A percentile compares a stretch with the other conserved stretches of the same genome.
Evolutionary conservation across 2,329 filamentous ascomycete species (phyloP).

Genomic region (Periconia sp.): DNA sequence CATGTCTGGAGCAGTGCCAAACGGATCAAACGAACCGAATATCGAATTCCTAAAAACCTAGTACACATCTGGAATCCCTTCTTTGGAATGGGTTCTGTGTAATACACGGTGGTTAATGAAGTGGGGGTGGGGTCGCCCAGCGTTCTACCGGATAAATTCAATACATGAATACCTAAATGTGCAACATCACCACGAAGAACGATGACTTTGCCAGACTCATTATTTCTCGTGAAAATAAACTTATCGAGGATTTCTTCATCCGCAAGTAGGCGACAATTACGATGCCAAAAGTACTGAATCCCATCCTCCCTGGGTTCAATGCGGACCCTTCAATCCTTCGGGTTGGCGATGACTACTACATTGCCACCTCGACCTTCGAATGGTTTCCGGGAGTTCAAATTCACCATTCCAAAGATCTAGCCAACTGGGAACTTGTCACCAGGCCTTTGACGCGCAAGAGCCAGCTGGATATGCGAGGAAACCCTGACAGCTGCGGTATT

Average conservation of each 20-base stretch:
- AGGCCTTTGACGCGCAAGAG: constrained; percentile 55
- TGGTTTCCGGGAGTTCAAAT: constrained; percentile 64
- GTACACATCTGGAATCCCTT: not conserved
- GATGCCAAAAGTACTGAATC: constrained; percentile 48
- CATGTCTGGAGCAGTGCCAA: too few species aligned
- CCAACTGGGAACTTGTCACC: constrained; percentile 57
- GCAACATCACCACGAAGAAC: not conserved
- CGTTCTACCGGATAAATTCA: constrained; percentile 10
- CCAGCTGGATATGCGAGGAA: constrained; percentile 56
- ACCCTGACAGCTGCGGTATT: constrained; percentile 57
- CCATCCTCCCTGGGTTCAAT: constrained; percentile 62
- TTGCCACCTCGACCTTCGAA: constrained; percentile 65
- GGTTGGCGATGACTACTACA: constrained; percentile 56
- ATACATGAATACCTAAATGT: not conserved
- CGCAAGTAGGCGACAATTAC: constrained; percentile 2
- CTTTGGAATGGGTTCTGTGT: not conserved
- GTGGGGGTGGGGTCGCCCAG: constrained; percentile 1
- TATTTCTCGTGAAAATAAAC: not conserved
- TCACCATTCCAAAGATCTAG: constrained; percentile 58
- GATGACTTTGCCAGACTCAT: not conserved
- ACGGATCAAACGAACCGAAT: too few species aligned
- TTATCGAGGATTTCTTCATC: not conserved
- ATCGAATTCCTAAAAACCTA: too few species aligned
- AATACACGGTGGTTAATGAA: constrained; percentile 14
- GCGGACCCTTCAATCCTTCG: constrained; percentile 61